Base-by-base conservation (phyloP, 495 filamentous ascomycete species). In the Annulohypoxylon moriforme region DNA sequence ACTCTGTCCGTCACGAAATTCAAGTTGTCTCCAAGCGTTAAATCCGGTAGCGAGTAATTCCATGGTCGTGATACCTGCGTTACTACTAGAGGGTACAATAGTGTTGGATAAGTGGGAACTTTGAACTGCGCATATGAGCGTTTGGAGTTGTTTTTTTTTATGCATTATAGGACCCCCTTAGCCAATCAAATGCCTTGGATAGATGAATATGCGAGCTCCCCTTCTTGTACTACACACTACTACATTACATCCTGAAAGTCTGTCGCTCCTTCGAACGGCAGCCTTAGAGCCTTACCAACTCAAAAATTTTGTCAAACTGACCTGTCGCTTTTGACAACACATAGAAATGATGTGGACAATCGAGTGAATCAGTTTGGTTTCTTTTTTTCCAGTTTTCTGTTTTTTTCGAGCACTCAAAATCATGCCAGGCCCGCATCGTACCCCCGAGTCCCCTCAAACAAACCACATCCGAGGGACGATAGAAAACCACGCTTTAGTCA, bases 1-100 rank as follows among this genome's bases (percentile, higher is more conserved):
- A 2, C 14, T 29, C 11, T 72, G 57, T 20, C 58, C 3, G 0
- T 57, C 24, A 0, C 56, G 50, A 55, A 85, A 84, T 2, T 74
- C 60, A 50, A 87, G 76, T 68, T 87, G 84, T 42, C 73, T 72
- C 81, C 81, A 87, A 46, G 83, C 82, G 69, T 88, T 88, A 75
- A 83, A 81, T 44, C 86, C 86, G n/a, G 81, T 62, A 56, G 80
- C 85, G 57, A 82, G 84, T 11, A 88, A 69, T 64, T 84, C 78
- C 84, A 84, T 85, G 34, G 40, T 33, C 24, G 11, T 36, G 10
- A n/a, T 53, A 53, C 27, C n/a, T 53, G 25, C 9, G 29, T 33
- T 53, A 16, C n/a, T 18, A 61, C 20, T 14, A 27, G 27, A 29
- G 2, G 27, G 27, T 29, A n/a, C 36, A 2, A 36, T 40, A 4